Percentiles rank a stretch among this genome's conserved stretches.
These are phyloP conservation scores for Echinochloa phyllopogon DNA, from an alignment of 176 grass and related monocot species.

Conservation along the genomic window DNA sequence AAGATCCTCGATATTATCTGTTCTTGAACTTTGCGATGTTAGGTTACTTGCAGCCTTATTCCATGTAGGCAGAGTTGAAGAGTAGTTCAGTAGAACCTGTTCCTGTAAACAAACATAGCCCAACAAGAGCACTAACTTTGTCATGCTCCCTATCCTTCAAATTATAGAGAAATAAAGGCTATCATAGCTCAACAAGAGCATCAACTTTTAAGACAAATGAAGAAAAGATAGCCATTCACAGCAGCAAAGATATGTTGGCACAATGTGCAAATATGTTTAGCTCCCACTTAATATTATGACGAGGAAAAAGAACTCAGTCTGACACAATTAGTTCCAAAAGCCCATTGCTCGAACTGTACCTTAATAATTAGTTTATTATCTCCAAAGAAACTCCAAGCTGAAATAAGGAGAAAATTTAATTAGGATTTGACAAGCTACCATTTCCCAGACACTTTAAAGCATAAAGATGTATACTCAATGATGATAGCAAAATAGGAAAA, in stretches of 20 bases:
- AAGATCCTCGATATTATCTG: conserved; percentile 16
- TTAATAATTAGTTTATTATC: conserved; percentile 56
- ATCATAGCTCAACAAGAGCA: conserved; percentile 4
- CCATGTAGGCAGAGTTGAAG: conserved; percentile 52
- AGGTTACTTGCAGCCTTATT: conserved; percentile 53
- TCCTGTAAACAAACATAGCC: conserved; percentile 57
- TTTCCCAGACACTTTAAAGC: conserved; percentile 5
- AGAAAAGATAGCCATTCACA: neutral
- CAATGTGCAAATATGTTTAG: neutral
- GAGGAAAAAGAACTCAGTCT: neutral
- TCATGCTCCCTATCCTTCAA: conserved; percentile 2
- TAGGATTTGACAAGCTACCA: conserved; percentile 27
- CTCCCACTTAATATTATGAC: conserved; percentile 7
- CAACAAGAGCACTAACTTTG: conserved; percentile 10
- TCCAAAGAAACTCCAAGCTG: conserved; percentile 87
- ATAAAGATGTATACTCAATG: neutral
- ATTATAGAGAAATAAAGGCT: neutral
- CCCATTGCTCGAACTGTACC: conserved; percentile 33
- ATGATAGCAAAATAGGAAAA: neutral
- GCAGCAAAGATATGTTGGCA: neutral
- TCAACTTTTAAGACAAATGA: neutral
- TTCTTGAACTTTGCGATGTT: conserved; percentile 33
- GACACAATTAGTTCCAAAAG: conserved; percentile 18
- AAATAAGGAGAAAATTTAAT: conserved; percentile 45
- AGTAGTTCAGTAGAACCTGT: conserved; percentile 54